Conservation (phyloP, 441 rosid genomes). For the Populus hybrid region DNA sequence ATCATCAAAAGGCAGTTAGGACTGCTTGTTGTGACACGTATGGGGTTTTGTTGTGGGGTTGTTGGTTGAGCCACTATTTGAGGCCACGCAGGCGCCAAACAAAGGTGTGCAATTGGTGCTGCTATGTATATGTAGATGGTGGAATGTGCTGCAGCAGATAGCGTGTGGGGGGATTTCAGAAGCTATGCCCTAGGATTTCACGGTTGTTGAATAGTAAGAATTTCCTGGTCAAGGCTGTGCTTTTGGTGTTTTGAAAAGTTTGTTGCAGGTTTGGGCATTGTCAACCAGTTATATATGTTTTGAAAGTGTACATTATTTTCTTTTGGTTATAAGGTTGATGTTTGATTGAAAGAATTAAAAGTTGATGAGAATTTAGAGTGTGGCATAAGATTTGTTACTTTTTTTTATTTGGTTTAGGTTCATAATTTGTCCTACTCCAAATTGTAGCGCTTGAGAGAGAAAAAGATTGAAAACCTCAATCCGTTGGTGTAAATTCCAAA, state of each 20-base stretch:
- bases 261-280: background rate
- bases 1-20: conserved; percentile 45
- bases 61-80: conserved; percentile 62
- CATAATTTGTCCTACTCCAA: background rate
- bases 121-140: conserved; percentile 31
- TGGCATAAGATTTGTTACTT: background rate
- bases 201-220: background rate
- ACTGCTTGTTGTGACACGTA: conserved; percentile 63
- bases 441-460: background rate
- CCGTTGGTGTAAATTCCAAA: background rate
- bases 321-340: background rate
- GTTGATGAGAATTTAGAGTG: background rate
- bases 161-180: conserved; percentile 27
- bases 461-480: background rate
- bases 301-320: background rate
- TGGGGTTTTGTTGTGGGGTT: conserved; percentile 50
- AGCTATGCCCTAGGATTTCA: conserved; percentile 58
- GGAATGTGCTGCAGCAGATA: conserved; percentile 13
- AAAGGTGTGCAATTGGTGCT: conserved; percentile 80
- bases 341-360: background rate
- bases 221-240: background rate
- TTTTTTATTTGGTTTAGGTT: background rate
- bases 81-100: conserved; percentile 76
- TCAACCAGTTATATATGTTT: background rate
- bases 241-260: background rate